Evolutionary conservation across 805 yeast species (phyloP).

Genomic region (Metschnikowia henanensis): DNA sequence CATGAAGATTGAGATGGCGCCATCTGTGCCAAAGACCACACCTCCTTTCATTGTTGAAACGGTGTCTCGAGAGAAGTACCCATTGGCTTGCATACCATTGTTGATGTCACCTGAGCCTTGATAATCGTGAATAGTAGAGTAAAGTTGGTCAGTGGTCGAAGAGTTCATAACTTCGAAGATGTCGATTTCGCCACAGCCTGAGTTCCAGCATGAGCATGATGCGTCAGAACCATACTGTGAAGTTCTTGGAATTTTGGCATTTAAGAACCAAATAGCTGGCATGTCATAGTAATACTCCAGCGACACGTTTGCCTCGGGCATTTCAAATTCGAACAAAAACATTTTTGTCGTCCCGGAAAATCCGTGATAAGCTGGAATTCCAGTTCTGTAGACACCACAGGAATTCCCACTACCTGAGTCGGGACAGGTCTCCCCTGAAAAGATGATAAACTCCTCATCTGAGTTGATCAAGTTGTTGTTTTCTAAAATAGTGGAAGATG

Average conservation of each 20-base stretch:
- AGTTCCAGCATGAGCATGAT: slow-evolving; percentile 73
- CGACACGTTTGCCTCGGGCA: slow-evolving; percentile 55
- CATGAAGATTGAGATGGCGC: slow-evolving; percentile 60
- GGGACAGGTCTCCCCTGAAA: slow-evolving; percentile 59
- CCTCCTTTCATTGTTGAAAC: slow-evolving; percentile 62
- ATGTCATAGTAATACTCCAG: slow-evolving; percentile 46
- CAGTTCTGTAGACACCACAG: slow-evolving; percentile 77
- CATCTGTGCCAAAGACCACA: slow-evolving; percentile 63
- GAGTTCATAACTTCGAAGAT: slow-evolving; percentile 71
- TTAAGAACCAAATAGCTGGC: slow-evolving; percentile 79
- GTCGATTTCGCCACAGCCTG: slow-evolving; percentile 81
- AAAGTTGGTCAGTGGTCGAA: slow-evolving; percentile 55
- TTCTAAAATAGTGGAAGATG: slow-evolving; percentile 47
- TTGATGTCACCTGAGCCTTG: slow-evolving; percentile 68
- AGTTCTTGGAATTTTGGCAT: slow-evolving; percentile 73
- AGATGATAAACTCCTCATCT: slow-evolving; percentile 59
- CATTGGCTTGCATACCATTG: slow-evolving; percentile 57
- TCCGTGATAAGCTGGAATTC: slow-evolving; percentile 74
- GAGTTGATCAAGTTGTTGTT: slow-evolving; percentile 51
- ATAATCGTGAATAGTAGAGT: slow-evolving; percentile 71
- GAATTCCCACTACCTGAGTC: slow-evolving; percentile 51
- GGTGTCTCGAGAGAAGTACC: slow-evolving; percentile 57
- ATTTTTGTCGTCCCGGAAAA: slow-evolving; percentile 64
- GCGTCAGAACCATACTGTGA: slow-evolving; percentile 62
- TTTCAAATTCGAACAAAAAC: slow-evolving; percentile 69